Evolutionary conservation across 495 filamentous ascomycete species (phyloP).

Genomic region (Penicillium chermesinum): DNA sequence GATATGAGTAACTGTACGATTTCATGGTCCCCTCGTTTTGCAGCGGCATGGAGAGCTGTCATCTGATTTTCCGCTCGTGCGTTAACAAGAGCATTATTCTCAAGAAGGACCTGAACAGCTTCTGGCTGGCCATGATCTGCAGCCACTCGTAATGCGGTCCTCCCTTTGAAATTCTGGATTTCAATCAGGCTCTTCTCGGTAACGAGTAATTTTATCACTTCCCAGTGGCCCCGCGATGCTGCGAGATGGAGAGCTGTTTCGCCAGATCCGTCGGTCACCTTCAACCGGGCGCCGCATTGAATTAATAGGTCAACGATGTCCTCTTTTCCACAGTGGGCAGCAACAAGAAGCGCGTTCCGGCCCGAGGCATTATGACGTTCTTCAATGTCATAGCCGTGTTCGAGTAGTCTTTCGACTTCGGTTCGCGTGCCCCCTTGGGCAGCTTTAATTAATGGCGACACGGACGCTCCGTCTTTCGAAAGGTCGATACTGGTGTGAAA

Average conservation of each 20-base stretch:
- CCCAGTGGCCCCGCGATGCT: conserved; percentile 37
- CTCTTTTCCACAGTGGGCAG: conserved; percentile 44
- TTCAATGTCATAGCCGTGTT: conserved; percentile 35
- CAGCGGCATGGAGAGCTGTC: conserved; percentile 38
- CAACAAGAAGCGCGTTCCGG: conserved; percentile 41
- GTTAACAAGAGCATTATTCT: conserved; percentile 30
- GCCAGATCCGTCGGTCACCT: conserved; percentile 28
- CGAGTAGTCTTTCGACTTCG: conserved; percentile 38
- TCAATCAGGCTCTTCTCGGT: conserved; percentile 29
- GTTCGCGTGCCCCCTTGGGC: conserved; percentile 36
- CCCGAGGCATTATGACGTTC: conserved; percentile 30
- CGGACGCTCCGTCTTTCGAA: conserved; percentile 25
- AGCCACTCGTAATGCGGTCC: conserved; percentile 38
- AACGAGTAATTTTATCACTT: conserved; percentile 32
- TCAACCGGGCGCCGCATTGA: conserved; percentile 29
- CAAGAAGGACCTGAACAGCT: conserved; percentile 18
- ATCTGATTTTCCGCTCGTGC: conserved; percentile 32
- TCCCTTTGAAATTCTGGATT: conserved; percentile 23
- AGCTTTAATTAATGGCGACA: conserved; percentile 36
- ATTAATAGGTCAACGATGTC: conserved; percentile 39
- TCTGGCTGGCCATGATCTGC: conserved; percentile 25
- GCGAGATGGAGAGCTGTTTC: conserved; percentile 43
- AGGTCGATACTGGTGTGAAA: conserved; percentile 40
- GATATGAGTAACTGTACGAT: conserved; percentile 30
- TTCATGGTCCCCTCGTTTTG: conserved; percentile 30